A percentile compares a stretch with the other conserved stretches of the same genome.
These are phyloP conservation scores for Psilocybe sp. DNA, from an alignment of 768 basidiomycete species.

Conservation along the genomic window DNA sequence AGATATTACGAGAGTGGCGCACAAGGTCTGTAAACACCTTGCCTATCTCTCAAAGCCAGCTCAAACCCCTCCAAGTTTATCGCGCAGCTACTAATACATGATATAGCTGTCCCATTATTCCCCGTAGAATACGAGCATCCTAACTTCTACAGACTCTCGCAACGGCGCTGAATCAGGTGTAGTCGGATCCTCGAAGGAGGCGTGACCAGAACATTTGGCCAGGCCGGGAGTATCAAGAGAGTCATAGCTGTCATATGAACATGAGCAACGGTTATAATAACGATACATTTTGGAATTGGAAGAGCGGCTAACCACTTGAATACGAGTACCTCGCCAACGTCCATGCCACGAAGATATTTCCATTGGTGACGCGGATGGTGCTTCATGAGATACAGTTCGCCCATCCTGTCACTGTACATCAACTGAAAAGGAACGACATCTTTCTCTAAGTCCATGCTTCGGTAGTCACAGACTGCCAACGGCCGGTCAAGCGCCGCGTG, in stretches of 20 bases:
- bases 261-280: no score
- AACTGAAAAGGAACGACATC: conserved; percentile 44
- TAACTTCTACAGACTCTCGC: conserved; percentile 58
- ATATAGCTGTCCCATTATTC: no score
- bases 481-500: conserved; percentile 48
- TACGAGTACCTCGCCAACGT: conserved; percentile 44
- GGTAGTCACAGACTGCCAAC: conserved; percentile 47
- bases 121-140: conserved; percentile 57
- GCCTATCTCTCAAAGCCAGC: no score
- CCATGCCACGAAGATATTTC: conserved; percentile 46
- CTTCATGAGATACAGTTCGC: conserved; percentile 45
- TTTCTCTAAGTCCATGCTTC: conserved; percentile 35
- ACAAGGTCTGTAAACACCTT: no score
- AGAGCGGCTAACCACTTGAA: conserved; percentile 41
- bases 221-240: conserved; percentile 39
- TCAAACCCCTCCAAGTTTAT: no score
- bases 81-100: no score
- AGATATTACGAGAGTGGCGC: no score
- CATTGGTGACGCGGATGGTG: conserved; percentile 47
- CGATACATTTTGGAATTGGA: no score
- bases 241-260: conserved; percentile 18
- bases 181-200: conserved; percentile 51
- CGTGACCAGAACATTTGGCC: conserved; percentile 57
- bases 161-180: conserved; percentile 45
- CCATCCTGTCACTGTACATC: conserved; percentile 45